A percentile compares a stretch with the other conserved stretches of the same genome.
Evolutionary conservation across 2,329 filamentous ascomycete genomes (phyloP).

Genomic region (Dactylellina cionopaga): DNA sequence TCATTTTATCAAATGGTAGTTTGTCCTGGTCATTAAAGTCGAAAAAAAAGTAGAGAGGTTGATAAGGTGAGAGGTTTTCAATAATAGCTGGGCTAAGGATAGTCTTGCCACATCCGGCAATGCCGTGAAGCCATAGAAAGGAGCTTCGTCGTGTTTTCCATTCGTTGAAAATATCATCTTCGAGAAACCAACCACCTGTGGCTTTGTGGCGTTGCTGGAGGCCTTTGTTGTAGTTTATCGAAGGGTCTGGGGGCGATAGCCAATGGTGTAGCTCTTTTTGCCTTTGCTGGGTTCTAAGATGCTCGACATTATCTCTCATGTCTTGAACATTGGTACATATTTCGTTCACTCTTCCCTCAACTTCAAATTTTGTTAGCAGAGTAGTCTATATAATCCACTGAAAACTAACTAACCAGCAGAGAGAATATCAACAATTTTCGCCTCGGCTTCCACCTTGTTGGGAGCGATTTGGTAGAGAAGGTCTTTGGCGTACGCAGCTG

Average conservation of each 20-base stretch:
- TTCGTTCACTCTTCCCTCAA: not conserved
- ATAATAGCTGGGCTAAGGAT: conserved; percentile 61
- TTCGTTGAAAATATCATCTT: conserved; percentile 55
- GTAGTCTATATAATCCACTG: conserved; percentile 54
- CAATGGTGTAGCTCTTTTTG: not conserved
- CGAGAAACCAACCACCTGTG: no score
- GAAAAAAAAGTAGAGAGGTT: conserved; percentile 60
- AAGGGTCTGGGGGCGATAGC: no score
- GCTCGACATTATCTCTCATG: not conserved
- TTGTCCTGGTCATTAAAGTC: conserved; percentile 61
- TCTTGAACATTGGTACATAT: not conserved
- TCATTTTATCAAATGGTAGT: conserved; percentile 58
- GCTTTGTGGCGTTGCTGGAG: no score
- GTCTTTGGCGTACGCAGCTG: conserved; percentile 4
- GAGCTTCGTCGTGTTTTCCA: conserved; percentile 59
- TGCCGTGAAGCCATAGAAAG: conserved; percentile 61
- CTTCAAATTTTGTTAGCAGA: conserved; percentile 22
- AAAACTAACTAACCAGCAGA: conserved; percentile 53
- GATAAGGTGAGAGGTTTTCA: conserved; percentile 54
- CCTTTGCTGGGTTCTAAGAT: not conserved
- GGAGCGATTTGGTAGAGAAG: not conserved
- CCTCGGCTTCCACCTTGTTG: not conserved
- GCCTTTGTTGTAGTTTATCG: no score
- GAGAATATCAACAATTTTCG: not conserved
- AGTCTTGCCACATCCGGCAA: conserved; percentile 63